These are phyloP conservation scores for Salvia splendens DNA, from an alignment of 257 asterid genomes.

Conservation along the genomic window DNA sequence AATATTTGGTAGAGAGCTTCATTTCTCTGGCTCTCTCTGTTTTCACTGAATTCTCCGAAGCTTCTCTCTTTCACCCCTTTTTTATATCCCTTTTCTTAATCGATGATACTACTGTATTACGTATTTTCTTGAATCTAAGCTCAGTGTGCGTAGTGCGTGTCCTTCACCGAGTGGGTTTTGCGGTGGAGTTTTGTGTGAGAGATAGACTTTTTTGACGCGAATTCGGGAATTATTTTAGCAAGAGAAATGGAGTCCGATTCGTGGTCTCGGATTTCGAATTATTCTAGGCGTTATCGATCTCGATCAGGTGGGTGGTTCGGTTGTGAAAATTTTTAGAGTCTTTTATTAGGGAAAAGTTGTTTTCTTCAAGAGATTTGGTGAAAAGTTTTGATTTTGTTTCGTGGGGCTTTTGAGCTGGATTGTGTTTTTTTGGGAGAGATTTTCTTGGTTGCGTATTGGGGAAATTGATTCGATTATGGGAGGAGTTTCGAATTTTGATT, in stretches of 20 bases:
- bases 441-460: slow-evolving; percentile 11
- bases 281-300: slow-evolving; percentile 56
- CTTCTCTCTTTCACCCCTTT: slow-evolving; percentile 32
- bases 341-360: slow-evolving; percentile 1
- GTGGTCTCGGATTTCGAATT: slow-evolving; percentile 59
- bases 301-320: slow-evolving; percentile 64
- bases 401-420: background rate
- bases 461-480: background rate
- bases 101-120: background rate
- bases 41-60: slow-evolving; percentile 45
- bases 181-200: slow-evolving; percentile 1
- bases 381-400: background rate
- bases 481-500: background rate
- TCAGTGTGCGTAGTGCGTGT: slow-evolving; percentile 30
- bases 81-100: background rate
- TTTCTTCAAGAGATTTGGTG: background rate
- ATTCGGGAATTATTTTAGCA: background rate
- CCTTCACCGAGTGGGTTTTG: slow-evolving; percentile 32
- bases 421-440: slow-evolving; percentile 17
- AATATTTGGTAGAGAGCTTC: slow-evolving; percentile 49
- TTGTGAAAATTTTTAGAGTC: background rate
- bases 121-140: slow-evolving; percentile 26
- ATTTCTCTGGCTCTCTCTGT: slow-evolving; percentile 32
- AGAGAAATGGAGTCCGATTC: slow-evolving; percentile 73
- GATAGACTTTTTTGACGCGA: background rate